These are phyloP conservation scores for Dichotomopilus funicola DNA, from an alignment of 2,329 filamentous ascomycete species.

Conservation along the genomic window DNA sequence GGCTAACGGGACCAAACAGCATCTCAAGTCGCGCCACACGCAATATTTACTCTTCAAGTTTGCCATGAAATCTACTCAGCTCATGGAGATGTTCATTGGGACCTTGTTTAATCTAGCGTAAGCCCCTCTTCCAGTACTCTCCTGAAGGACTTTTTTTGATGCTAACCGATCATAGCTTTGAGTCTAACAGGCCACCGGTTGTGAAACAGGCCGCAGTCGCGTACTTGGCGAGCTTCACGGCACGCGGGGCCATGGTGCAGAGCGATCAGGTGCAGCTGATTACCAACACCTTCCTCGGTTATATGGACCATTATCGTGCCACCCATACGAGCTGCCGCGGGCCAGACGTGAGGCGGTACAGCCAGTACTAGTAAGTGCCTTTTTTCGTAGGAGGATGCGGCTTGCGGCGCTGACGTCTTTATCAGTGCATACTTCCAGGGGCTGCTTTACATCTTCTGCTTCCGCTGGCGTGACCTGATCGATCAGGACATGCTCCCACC, in stretches of 20 bases:
- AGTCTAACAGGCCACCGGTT: conserved; percentile 63
- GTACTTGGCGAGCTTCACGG: conserved; percentile 82
- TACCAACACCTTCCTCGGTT: conserved; percentile 69
- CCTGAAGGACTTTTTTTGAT: no score
- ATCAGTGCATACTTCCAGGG: conserved; percentile 67
- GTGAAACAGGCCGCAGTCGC: conserved; percentile 79
- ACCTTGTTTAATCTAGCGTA: conserved; percentile 65
- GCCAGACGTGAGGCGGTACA: conserved; percentile 78
- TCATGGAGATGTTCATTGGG: conserved; percentile 77
- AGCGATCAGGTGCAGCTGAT: conserved; percentile 72
- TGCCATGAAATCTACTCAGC: conserved; percentile 69
- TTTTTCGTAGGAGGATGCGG: background rate
- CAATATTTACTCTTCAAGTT: conserved; percentile 97
- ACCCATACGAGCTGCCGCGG: conserved; percentile 69
- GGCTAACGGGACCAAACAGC: conserved; percentile 4
- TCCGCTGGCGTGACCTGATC: conserved; percentile 90
- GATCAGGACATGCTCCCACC: conserved; percentile 46
- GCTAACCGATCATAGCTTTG: conserved; percentile 34
- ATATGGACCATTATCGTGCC: conserved; percentile 71
- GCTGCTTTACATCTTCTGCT: conserved; percentile 91
- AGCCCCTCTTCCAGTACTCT: background rate
- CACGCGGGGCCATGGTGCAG: conserved; percentile 77
- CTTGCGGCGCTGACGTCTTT: background rate
- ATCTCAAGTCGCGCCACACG: conserved; percentile 68
- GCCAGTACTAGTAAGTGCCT: conserved; percentile 60